These are phyloP conservation scores for Aspergillus niger DNA, from an alignment of 2,329 filamentous ascomycete species.

Conservation along the genomic window DNA sequence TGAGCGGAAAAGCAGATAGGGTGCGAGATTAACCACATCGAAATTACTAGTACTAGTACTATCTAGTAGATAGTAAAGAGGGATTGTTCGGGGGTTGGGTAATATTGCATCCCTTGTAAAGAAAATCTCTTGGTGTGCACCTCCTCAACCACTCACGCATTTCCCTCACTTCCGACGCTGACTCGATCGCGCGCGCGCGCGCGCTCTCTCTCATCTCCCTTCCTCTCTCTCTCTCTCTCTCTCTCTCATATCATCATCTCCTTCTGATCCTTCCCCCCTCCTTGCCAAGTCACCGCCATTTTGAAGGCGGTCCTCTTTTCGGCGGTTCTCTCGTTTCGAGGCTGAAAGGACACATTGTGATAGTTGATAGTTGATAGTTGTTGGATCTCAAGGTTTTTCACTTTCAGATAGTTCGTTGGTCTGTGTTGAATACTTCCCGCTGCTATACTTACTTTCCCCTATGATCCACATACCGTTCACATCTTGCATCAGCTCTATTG, in stretches of 20 bases:
- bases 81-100: not conserved
- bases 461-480: conserved; percentile 25
- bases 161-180: not conserved
- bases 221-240: not conserved
- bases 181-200: not conserved
- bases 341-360: not conserved
- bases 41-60: not conserved
- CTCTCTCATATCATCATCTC: not conserved
- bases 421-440: conserved; percentile 20
- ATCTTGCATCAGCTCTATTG: conserved; percentile 21
- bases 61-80: not conserved
- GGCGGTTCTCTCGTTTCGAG: conserved; percentile 3
- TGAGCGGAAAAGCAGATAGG: not conserved
- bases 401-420: conserved; percentile 13
- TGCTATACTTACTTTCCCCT: conserved; percentile 12
- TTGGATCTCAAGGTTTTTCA: not conserved
- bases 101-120: conserved; percentile 7
- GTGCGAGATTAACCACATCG: not conserved
- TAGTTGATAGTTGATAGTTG: not conserved
- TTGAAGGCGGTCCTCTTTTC: conserved; percentile 2
- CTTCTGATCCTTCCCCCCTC: not conserved
- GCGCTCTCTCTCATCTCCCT: not conserved
- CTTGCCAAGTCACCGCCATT: conserved; percentile 16
- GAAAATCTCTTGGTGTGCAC: not conserved
- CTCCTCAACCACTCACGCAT: conserved; percentile 1